Base-by-base conservation (phyloP, 2,329 filamentous ascomycete species). In the Cordyceps pruinosa region DNA sequence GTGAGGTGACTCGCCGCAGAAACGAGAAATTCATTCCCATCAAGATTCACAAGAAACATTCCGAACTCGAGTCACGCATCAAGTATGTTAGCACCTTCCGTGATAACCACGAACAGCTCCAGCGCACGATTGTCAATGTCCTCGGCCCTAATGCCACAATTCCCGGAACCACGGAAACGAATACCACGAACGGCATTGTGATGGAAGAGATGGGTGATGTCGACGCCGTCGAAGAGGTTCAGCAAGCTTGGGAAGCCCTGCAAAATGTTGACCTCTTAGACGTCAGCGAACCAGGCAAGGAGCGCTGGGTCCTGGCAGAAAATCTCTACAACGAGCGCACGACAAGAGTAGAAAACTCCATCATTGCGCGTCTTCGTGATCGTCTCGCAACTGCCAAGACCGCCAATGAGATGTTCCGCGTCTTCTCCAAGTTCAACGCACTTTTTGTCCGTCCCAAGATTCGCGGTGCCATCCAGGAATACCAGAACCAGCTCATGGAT, bases 351-450 rank as follows among this genome's bases (percentile, higher is more conserved):
- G 94, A 99, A 71, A 99, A 99, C 73, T 97, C 94, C 4, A 99
- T 99, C 72, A 99, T 99, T 70, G 91, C 94, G 34, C 84, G 91
- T 55, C 79, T 99, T 32, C 84, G 94, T 66, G 94, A 99, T 72
- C 88, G 94, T 58, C 81, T 99, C 57, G 94, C 92, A 15, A 96
- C 91, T 7, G 93, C 94, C 13, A 97, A 96, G 78, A 96, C 91
- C 61, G 94, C 94, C 41, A 97, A 96, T 69, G 95, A 99, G 73
- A 99, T 99, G 94, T 99, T 99, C 72, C 89, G 95, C 56, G 94
- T 99, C 60, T 99, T 99, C 71, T 97, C 94, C 54, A 97, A 97
- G 70, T 99, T 99, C 82, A 99, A 99, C 69, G 94, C 94, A 2
- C 85, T 99, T 30, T 96, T 99, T 65, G 93, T 99, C 57, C 86